Evolutionary conservation across 2,329 filamentous ascomycete species (phyloP), one percentile per base, ranked within the genome.

Genomic region (Chaetomiaceae sp.): DNA sequence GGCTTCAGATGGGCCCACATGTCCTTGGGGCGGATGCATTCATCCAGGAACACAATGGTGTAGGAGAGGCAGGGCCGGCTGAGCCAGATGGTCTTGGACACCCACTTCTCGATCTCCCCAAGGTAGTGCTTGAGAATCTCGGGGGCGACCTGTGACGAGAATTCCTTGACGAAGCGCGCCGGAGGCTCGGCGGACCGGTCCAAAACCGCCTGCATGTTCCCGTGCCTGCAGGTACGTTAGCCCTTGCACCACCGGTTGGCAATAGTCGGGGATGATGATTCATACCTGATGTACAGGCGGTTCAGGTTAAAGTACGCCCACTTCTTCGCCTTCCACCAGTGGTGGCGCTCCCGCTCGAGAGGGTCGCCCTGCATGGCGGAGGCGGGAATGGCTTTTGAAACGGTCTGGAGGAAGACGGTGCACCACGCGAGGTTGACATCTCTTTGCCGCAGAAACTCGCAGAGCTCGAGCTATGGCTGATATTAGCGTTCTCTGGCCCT

Each of bases 271-370:
- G 27, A 19, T 22, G 31, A 15, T 6, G 33, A 17, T 43, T 14
- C 46, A 6, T 46, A 92, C 88, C 90, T 83, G 63, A 97, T 91
- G 67, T 94, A 99, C 17, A 99, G 82, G 58, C 94, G 83, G 75
- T 99, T 99, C 63, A 99, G 74, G 71, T 97, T 97, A 66, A 94
- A 95, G 72, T 96, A 99, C 14, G 92, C 88, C 94, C 94, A 97
- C 73, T 99, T 99, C 84, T 97, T 97, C 59, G 91, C 89, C 77
- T 97, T 99, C 92, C 92, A 99, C 92, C 94, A 99, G 71, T 96
- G 91, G 68, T 96, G 91, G 65, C 87, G 82, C 72, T 97, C 94
- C 54, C 94, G 84, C 67, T 97, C 92, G 54, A 89, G 84, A 48
- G 87, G 74, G 55, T 85, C 89, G 56, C 95, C 90, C 54, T 78